These are phyloP conservation scores for Ceratocystis eucalypticola DNA, from an alignment of 2,329 filamentous ascomycete genomes.

Conservation along the genomic window DNA sequence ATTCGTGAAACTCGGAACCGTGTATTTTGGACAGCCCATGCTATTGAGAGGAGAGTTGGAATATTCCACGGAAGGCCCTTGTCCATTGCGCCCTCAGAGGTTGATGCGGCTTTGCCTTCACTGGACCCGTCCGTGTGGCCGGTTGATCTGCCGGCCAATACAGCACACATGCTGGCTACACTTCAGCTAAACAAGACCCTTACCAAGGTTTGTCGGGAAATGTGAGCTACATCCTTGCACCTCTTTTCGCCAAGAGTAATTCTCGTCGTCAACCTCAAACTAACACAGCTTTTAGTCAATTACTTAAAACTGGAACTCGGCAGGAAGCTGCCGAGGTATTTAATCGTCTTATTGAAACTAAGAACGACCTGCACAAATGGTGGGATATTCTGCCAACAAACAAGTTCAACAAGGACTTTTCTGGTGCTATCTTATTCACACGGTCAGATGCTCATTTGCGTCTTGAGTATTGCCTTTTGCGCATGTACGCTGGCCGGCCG, in stretches of 20 bases:
- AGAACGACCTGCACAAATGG: constrained; percentile 29
- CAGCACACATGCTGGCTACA: constrained; percentile 35
- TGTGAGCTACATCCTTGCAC: constrained; percentile 23
- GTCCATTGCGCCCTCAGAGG: constrained; percentile 39
- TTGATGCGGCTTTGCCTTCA: constrained; percentile 40
- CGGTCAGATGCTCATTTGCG: constrained; percentile 38
- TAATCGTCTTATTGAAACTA: constrained; percentile 27
- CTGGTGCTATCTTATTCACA: constrained; percentile 25
- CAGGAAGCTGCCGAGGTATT: constrained; percentile 26
- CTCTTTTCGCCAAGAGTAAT: too few species aligned
- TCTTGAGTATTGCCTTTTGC: constrained; percentile 39
- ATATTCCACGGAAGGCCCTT: constrained; percentile 43
- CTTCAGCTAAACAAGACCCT: constrained; percentile 28
- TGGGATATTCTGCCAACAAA: constrained; percentile 28
- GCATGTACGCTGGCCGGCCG: constrained; percentile 40
- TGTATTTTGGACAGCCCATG: constrained; percentile 45
- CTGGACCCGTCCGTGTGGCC: constrained; percentile 34
- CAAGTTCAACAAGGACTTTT: constrained; percentile 26
- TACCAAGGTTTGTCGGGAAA: constrained; percentile 29
- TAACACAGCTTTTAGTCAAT: constrained; percentile 23
- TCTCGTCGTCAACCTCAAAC: neutral
- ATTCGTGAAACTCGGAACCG: constrained; percentile 41
- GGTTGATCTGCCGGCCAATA: constrained; percentile 30
- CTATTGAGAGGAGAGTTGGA: constrained; percentile 42
- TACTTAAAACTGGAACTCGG: constrained; percentile 26